A percentile compares a stretch with the other conserved stretches of the same genome.
These are phyloP conservation scores for Sporothrix pallida DNA, from an alignment of 2,329 filamentous ascomycete species.

Conservation along the genomic window DNA sequence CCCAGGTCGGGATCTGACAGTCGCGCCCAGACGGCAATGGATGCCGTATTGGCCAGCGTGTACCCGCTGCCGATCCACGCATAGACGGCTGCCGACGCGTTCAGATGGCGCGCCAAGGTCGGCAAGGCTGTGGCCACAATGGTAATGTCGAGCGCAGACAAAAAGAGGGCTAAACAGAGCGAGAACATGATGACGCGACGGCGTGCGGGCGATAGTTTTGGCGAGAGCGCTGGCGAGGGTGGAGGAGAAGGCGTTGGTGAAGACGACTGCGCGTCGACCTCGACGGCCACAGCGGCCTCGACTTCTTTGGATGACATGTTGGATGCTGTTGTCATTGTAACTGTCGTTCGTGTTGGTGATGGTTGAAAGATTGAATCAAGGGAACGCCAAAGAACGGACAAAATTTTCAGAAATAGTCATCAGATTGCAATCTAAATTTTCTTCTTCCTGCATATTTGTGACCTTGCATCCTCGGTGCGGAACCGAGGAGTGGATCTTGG, in stretches of 20 bases:
- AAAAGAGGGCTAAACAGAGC: not conserved
- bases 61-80: conserved; percentile 9
- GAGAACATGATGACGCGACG: not conserved
- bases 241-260: not conserved
- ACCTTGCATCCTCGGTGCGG: conserved; percentile 2
- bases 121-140: conserved; percentile 2
- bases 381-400: not conserved
- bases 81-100: not conserved
- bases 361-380: not conserved
- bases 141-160: conserved; percentile 8
- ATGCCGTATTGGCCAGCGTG: conserved; percentile 7
- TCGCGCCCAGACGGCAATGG: conserved; percentile 4
- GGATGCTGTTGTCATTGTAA: not conserved
- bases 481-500: conserved; percentile 5
- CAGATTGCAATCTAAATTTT: not conserved
- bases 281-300: not conserved
- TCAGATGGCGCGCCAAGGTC: not conserved
- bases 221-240: not conserved
- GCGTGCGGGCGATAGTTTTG: not conserved
- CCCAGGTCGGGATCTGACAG: not conserved
- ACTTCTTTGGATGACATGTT: not conserved
- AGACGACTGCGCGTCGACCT: not conserved
- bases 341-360: not conserved
- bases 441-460: not conserved
- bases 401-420: not conserved